Percentiles rank a stretch among this genome's conserved stretches.
Conservation (phyloP, 139 green algal species). For the Chlamydomonas schloesseri region DNA sequence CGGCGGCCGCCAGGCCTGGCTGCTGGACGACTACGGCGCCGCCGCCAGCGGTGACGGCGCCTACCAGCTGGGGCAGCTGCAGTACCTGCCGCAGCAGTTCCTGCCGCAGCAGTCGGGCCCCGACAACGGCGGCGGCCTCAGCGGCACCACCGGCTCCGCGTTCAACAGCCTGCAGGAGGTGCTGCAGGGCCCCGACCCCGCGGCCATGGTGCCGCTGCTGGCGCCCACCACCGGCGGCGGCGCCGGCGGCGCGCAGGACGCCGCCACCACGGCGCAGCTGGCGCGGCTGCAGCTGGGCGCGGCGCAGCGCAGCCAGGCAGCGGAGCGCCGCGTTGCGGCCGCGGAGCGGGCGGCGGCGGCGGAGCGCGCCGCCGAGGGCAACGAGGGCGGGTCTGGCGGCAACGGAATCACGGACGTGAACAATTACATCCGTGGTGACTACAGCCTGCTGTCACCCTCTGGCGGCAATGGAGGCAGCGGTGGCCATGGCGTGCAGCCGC, state of each 20-base stretch:
- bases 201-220: constrained; percentile 36
- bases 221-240: not conserved
- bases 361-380: not conserved
- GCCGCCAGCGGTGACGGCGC: constrained; percentile 4
- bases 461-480: too few relatives aligned
- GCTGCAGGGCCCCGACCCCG: constrained; percentile 22
- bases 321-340: not conserved
- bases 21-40: constrained; percentile 13
- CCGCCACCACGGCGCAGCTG: not conserved
- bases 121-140: not conserved
- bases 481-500: not conserved
- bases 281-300: not conserved
- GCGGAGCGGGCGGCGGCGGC: not conserved
- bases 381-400: not conserved
- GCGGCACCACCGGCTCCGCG: constrained; percentile 28
- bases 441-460: not conserved
- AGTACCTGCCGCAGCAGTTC: constrained; percentile 36
- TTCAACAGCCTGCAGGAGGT: constrained; percentile 40
- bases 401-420: not conserved
- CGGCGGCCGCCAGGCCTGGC: not conserved
- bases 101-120: constrained; percentile 27
- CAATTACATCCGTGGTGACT: not conserved
- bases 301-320: not conserved
- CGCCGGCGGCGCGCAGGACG: constrained; percentile 16
- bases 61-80: constrained; percentile 43